phyloP scores from a whole-genome alignment of 1,284 basidiomycete genomes.

The Moesziomyces antarcticus region DNA sequence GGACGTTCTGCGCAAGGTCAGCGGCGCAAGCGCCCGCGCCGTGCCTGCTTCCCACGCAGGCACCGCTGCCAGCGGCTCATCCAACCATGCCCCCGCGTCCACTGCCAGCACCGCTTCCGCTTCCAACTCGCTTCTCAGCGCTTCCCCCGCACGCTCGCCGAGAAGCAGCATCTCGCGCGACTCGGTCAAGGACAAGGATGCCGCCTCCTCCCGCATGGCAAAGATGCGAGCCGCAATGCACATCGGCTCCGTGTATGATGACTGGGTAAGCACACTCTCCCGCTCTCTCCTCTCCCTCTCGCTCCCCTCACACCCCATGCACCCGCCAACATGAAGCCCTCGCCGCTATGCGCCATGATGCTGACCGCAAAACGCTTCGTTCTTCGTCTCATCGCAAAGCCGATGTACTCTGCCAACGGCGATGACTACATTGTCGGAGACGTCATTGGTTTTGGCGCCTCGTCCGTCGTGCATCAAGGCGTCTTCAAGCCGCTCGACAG shows the following conservation, averaged over 20 bases:
- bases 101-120: slow-evolving; percentile 25
- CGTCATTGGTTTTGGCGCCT: slow-evolving; percentile 77
- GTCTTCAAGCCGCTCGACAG: slow-evolving; percentile 72
- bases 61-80: neutral
- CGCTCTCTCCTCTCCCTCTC: neutral
- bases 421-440: slow-evolving; percentile 61
- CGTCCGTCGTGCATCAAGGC: slow-evolving; percentile 85
- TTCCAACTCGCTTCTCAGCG: slow-evolving; percentile 17
- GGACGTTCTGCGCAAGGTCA: slow-evolving; percentile 30
- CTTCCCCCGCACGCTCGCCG: slow-evolving; percentile 21
- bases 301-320: neutral
- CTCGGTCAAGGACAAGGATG: slow-evolving; percentile 28
- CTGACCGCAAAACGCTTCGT: slow-evolving; percentile 3
- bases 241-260: slow-evolving; percentile 82
- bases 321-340: neutral
- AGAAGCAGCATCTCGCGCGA: slow-evolving; percentile 30
- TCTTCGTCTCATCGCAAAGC: slow-evolving; percentile 12
- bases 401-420: slow-evolving; percentile 43
- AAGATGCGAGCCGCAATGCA: slow-evolving; percentile 69
- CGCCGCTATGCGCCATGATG: neutral
- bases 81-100: slow-evolving; percentile 10
- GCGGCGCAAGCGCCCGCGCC: slow-evolving; percentile 20
- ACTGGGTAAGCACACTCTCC: slow-evolving; percentile 72
- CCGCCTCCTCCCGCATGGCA: slow-evolving; percentile 16
- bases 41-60: slow-evolving; percentile 2